Conservation (phyloP, 139 green algal genomes). For the Picochlorum sp. region DNA sequence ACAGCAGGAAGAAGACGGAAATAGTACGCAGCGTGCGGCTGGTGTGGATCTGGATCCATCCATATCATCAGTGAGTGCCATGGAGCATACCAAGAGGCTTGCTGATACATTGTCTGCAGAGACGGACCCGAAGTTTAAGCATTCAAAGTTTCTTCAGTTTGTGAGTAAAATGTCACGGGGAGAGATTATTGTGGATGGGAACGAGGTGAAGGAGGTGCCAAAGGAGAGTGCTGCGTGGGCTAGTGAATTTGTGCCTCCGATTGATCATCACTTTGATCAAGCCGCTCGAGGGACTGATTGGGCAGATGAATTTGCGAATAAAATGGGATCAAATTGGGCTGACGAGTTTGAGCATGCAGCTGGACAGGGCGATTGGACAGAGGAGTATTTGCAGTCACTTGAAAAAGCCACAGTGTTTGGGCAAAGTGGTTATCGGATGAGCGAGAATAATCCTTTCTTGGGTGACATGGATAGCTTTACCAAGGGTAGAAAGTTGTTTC, state of each 20-base stretch:
- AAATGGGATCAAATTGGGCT: slow-evolving; percentile 35
- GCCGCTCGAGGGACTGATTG: slow-evolving; percentile 21
- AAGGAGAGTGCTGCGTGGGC: slow-evolving; percentile 31
- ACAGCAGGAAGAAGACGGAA: slow-evolving; percentile 9
- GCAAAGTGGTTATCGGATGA: slow-evolving; percentile 62
- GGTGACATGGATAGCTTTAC: slow-evolving; percentile 48
- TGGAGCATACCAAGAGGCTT: slow-evolving; percentile 42
- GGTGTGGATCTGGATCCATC: not conserved
- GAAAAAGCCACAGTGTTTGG: slow-evolving; percentile 10
- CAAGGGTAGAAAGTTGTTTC: slow-evolving; percentile 77
- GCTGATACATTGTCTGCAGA: slow-evolving; percentile 40
- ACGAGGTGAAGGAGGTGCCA: slow-evolving; percentile 59
- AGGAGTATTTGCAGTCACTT: slow-evolving; percentile 24
- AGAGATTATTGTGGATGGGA: slow-evolving; percentile 72
- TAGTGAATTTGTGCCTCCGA: slow-evolving; percentile 34
- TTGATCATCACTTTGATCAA: slow-evolving; percentile 24
- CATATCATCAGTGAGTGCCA: slow-evolving; percentile 4
- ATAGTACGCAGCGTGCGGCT: not conserved
- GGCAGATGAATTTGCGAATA: slow-evolving; percentile 26
- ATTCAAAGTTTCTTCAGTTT: slow-evolving; percentile 91
- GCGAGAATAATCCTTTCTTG: slow-evolving; percentile 79
- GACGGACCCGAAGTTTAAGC: slow-evolving; percentile 73
- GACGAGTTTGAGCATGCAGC: slow-evolving; percentile 38
- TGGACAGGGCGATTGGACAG: slow-evolving; percentile 17
- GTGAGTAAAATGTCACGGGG: slow-evolving; percentile 89